phyloP scores from a whole-genome alignment of 352 stramenopile genomes.

The Phytopythium cucurbitacearum region DNA sequence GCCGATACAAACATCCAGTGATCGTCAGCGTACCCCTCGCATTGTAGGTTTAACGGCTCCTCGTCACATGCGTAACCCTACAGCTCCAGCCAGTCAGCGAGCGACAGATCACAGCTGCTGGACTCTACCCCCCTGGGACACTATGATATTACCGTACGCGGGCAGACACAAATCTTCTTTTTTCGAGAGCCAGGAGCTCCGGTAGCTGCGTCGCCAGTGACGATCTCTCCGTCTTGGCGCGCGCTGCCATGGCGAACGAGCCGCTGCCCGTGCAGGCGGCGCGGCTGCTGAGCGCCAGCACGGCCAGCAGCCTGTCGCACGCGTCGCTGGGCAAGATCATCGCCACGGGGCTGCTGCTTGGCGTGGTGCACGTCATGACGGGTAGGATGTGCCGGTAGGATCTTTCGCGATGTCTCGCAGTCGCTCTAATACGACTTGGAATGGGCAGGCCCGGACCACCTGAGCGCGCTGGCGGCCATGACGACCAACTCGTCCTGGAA shows the following conservation, averaged over 20 bases:
- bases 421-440: neutral
- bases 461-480: constrained; percentile 87
- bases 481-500: constrained; percentile 70
- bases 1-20: neutral
- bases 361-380: constrained; percentile 47
- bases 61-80: neutral
- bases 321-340: constrained; percentile 43
- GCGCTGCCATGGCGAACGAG: neutral
- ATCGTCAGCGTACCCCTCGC: neutral
- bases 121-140: neutral
- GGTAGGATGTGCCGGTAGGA: constrained; percentile 14
- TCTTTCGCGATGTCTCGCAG: neutral
- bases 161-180: too few relatives aligned
- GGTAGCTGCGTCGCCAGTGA: neutral
- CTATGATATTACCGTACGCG: too few relatives aligned
- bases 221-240: neutral
- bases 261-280: neutral
- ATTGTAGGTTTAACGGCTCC: neutral
- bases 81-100: neutral
- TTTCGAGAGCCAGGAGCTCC: too few relatives aligned
- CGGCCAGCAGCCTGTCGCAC: constrained; percentile 19
- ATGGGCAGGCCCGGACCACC: constrained; percentile 71
- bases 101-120: neutral
- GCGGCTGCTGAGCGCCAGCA: constrained; percentile 17
- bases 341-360: constrained; percentile 35